These are phyloP conservation scores for Tulasnella sp. DNA, from an alignment of 768 basidiomycete species.

Conservation along the genomic window DNA sequence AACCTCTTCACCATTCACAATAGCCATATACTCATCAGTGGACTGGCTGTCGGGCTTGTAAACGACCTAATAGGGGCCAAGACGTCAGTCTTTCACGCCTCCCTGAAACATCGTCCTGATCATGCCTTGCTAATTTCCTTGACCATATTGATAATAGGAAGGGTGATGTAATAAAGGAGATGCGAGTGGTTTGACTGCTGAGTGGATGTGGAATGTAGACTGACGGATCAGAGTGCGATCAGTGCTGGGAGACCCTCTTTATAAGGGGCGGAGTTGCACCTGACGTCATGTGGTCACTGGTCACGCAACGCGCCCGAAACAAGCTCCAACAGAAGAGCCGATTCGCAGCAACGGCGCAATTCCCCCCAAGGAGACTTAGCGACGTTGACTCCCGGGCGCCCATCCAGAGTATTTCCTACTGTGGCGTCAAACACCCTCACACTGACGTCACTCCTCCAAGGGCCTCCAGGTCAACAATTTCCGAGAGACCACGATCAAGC, in stretches of 20 bases:
- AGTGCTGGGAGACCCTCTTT: not conserved
- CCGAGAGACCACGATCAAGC: too few relatives aligned
- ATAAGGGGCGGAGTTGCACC: not conserved
- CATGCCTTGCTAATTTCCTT: not conserved
- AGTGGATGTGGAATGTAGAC: not conserved
- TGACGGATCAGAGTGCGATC: not conserved
- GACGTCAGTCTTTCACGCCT: not conserved
- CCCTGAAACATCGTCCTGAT: not conserved
- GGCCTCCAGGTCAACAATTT: too few relatives aligned
- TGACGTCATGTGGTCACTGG: not conserved
- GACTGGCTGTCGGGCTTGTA: slow-evolving; percentile 68
- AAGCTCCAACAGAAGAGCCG: not conserved
- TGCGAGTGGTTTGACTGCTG: not conserved
- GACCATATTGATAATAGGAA: not conserved
- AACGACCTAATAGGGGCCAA: slow-evolving; percentile 40
- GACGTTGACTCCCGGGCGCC: not conserved
- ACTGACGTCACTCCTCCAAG: not conserved
- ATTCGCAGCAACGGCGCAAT: not conserved
- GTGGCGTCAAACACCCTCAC: not conserved
- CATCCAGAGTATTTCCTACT: not conserved
- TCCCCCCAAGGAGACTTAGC: not conserved
- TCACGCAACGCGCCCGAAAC: not conserved
- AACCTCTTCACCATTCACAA: slow-evolving; percentile 58
- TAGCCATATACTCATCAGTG: slow-evolving; percentile 58
- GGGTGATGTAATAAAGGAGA: not conserved